phyloP scores from a whole-genome alignment of 495 filamentous ascomycete genomes.

The Tuber microsphaerosporum region DNA sequence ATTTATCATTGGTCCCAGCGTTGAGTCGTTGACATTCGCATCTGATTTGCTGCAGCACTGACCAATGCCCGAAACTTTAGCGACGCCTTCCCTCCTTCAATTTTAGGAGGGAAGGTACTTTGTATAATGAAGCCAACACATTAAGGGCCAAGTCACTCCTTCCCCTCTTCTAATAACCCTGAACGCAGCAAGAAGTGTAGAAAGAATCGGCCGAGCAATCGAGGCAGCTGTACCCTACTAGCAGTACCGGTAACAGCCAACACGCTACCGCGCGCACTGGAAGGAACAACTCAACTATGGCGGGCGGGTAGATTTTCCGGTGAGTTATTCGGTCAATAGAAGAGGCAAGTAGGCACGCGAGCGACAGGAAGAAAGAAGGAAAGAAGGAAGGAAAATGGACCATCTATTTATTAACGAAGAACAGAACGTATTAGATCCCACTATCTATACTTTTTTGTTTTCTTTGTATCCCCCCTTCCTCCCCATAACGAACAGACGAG shows the following conservation, averaged over 20 bases:
- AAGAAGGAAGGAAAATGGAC: neutral
- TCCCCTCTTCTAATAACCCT: neutral
- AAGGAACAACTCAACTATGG: neutral
- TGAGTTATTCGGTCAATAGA: neutral
- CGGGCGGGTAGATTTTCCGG: no score
- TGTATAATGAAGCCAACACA: neutral
- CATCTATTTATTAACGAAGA: neutral
- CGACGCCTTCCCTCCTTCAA: neutral
- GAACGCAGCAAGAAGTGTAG: neutral
- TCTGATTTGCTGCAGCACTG: neutral
- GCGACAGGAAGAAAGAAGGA: neutral
- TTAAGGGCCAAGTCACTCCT: neutral
- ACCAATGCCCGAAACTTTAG: neutral
- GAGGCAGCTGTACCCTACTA: neutral
- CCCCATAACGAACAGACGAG: no score
- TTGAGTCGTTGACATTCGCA: neutral
- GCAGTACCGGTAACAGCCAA: no score
- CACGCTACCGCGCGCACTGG: neutral
- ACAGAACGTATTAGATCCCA: neutral
- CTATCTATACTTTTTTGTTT: no score
- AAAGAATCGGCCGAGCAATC: neutral
- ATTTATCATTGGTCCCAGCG: neutral
- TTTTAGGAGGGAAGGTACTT: neutral
- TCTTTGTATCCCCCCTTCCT: no score
- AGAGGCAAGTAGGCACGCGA: no score